Conservation (phyloP, 495 filamentous ascomycete species). For the Hypoxylon fuscum region DNA sequence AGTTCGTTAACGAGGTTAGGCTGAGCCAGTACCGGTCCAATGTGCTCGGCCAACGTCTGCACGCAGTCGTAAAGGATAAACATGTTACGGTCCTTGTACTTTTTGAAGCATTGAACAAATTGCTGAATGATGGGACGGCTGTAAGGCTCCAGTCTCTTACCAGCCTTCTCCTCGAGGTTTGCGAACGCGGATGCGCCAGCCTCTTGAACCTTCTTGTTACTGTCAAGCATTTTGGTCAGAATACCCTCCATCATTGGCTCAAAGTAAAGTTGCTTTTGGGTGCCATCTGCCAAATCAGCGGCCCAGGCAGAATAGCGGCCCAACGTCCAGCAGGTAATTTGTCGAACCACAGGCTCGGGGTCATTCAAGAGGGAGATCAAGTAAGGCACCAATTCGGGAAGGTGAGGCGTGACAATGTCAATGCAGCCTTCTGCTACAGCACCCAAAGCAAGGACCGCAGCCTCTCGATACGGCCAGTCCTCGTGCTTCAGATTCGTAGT, state of each 20-base stretch:
- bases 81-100: constrained; percentile 99
- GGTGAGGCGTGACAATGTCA: constrained; percentile 85
- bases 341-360: constrained; percentile 87
- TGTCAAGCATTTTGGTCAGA: constrained; percentile 90
- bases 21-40: constrained; percentile 78
- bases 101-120: constrained; percentile 88
- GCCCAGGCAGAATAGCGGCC: constrained; percentile 96
- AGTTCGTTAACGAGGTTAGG: constrained; percentile 82
- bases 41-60: constrained; percentile 93
- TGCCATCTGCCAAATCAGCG: constrained; percentile 71
- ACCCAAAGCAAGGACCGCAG: constrained; percentile 92
- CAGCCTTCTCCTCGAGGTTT: constrained; percentile 93
- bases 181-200: constrained; percentile 96
- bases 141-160: constrained; percentile 79
- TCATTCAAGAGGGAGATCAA: constrained; percentile 89
- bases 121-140: constrained; percentile 90
- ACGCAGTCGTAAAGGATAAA: constrained; percentile 99
- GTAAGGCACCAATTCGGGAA: constrained; percentile 90
- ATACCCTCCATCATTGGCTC: constrained; percentile 99
- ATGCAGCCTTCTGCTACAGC: constrained; percentile 97
- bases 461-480: constrained; percentile 93
- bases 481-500: constrained; percentile 86
- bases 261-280: constrained; percentile 79
- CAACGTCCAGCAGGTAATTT: constrained; percentile 98
- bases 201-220: constrained; percentile 97